A percentile compares a stretch with the other conserved stretches of the same genome.
These are phyloP conservation scores for Sporodiniella umbellata DNA, from an alignment of 371 early-diverging fungal species.

Conservation along the genomic window DNA sequence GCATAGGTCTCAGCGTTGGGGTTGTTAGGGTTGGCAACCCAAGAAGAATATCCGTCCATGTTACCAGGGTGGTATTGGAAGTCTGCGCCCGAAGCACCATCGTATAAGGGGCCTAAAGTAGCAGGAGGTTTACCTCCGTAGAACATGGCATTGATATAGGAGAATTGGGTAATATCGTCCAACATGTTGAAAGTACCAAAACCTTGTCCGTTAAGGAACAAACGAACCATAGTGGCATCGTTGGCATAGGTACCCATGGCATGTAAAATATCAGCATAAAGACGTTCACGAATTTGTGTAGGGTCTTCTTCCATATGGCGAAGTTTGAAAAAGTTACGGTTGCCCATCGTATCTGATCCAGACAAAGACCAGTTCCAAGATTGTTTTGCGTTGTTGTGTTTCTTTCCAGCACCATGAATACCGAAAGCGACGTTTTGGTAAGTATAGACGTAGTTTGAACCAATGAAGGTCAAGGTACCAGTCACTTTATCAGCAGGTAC, in stretches of 20 bases:
- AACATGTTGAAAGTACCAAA: conserved; percentile 56
- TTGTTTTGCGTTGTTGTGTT: conserved; percentile 58
- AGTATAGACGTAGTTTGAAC: conserved; percentile 37
- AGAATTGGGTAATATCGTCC: conserved; percentile 50
- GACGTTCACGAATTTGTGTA: conserved; percentile 58
- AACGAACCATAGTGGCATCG: conserved; percentile 50
- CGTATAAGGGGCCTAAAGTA: conserved; percentile 46
- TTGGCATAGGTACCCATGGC: conserved; percentile 50
- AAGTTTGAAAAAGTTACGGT: conserved; percentile 52
- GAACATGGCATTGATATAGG: conserved; percentile 44
- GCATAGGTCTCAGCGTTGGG: conserved; percentile 25
- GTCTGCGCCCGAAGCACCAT: conserved; percentile 52
- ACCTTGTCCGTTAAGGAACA: conserved; percentile 49
- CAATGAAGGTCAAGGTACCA: conserved; percentile 42
- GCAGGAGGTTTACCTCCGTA: conserved; percentile 42
- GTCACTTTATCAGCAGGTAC: conserved; percentile 17
- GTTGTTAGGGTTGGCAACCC: conserved; percentile 24
- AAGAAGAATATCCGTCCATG: conserved; percentile 29
- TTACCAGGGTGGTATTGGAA: conserved; percentile 34
- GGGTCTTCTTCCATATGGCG: conserved; percentile 60
- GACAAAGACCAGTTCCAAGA: conserved; percentile 49
- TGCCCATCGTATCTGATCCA: conserved; percentile 25
- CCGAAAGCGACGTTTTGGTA: conserved; percentile 39
- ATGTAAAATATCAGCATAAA: conserved; percentile 48
- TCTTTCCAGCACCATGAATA: conserved; percentile 54